Base-by-base conservation (phyloP, 192 early-diverging fungal genomes). In the Coemansia sp. region DNA sequence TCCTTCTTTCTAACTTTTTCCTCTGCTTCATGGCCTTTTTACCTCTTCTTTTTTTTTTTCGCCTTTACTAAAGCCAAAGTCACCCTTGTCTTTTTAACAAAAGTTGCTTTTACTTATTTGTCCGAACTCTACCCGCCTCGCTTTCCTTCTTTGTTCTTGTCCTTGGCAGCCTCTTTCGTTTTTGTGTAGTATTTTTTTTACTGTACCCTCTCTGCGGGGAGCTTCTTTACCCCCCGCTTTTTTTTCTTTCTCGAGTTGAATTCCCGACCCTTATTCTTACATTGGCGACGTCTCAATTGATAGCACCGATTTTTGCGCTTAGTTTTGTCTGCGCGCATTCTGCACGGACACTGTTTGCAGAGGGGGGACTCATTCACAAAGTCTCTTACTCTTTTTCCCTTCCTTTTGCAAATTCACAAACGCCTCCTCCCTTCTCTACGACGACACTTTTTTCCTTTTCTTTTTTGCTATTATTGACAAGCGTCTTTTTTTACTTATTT, bases 401-500 rank as follows among this genome's bases (percentile, higher is more conserved):
- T 59, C 13, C 13, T 37, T 42, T 65, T 57, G 18, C 42, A 45
- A 45, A 16, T 62, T 21, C 41, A 26, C 26, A 61, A 31, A 31
- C 31, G 4, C 31, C 31, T 14, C 28, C 26, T 61, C 37, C 28
- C 28, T 41, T 61, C 37, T 23, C 23, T 3, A 23, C 20, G 28
- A 45, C 60, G 3, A 39, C 28, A 18, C 34, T 35, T 41, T 39
- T 33, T 55, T 55, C 9, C 39, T 39, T 13, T 43, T 42, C 18
- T n/a, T n/a, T 60, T 50, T 36, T 47, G n/a, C n/a, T 69, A 18
- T 43, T 66, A 14, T 35, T 59, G 21, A 25, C 38, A 18, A 18
- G n/a, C 43, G 47, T 50, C 42, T n/a, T 68, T 67, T 41, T 66
- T 21, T 58, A 11, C 38, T 23, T 9, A 28, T 47, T 26, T 25